These are phyloP conservation scores for Rhynchosporium graminicola DNA, from an alignment of 2,329 filamentous ascomycete species.

Conservation along the genomic window DNA sequence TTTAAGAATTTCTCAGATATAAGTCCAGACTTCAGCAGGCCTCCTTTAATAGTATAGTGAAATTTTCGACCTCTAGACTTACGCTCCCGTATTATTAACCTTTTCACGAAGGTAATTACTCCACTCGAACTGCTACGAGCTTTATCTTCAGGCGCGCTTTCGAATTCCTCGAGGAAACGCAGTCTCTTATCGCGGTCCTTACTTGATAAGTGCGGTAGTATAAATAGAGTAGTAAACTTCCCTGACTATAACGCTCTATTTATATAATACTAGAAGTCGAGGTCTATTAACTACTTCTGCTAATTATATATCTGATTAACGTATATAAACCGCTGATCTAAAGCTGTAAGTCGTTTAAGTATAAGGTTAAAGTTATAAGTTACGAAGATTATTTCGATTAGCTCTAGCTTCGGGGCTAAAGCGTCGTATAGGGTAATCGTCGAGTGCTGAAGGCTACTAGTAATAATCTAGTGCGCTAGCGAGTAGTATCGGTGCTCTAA, in stretches of 20 bases:
- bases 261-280: not conserved
- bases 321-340: not conserved
- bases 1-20: too few species aligned
- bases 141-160: not conserved
- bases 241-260: conserved; percentile 22
- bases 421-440: too few species aligned
- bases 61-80: not conserved
- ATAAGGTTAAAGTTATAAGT: too few species aligned
- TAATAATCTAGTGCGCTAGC: too few species aligned
- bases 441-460: too few species aligned
- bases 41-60: not conserved
- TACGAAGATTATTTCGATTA: too few species aligned
- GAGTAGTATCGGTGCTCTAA: too few species aligned
- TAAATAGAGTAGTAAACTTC: conserved; percentile 14
- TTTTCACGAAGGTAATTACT: not conserved
- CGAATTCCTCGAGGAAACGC: not conserved
- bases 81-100: not conserved
- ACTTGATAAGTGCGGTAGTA: conserved; percentile 16
- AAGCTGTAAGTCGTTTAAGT: not conserved
- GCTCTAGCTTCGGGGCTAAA: too few species aligned
- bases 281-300: conserved; percentile 23
- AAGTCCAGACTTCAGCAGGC: not conserved
- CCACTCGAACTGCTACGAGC: not conserved
- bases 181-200: not conserved
- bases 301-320: not conserved